phyloP scores from a whole-genome alignment of 371 early-diverging fungal genomes.

The Mucor irregularis region DNA sequence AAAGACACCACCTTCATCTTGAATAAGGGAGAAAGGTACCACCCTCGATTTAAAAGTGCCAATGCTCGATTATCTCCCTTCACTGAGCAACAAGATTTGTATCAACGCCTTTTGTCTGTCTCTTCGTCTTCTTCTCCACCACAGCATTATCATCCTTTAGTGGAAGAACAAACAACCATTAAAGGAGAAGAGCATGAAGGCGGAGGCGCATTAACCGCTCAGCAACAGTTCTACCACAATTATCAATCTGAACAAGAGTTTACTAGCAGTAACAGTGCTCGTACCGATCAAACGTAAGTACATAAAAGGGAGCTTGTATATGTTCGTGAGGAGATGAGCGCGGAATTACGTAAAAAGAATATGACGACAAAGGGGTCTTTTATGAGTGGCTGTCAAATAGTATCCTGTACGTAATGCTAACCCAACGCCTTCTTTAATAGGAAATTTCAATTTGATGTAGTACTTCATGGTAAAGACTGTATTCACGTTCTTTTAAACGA shows the following conservation, averaged over 20 bases:
- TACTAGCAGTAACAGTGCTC: too few species aligned
- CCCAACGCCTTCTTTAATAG: slow-evolving; percentile 4
- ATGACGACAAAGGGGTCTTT: neutral
- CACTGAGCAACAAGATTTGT: slow-evolving; percentile 6
- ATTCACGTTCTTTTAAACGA: too few species aligned
- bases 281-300: too few species aligned
- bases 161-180: neutral
- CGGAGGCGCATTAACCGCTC: neutral
- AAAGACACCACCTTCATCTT: neutral
- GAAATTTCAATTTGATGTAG: slow-evolving; percentile 19
- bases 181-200: neutral
- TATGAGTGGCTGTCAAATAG: neutral
- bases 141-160: neutral
- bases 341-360: too few species aligned
- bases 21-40: slow-evolving; percentile 8
- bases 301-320: too few species aligned
- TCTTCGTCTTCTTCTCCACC: neutral
- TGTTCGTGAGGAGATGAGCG: too few species aligned
- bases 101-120: slow-evolving; percentile 13
- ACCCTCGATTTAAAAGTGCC: slow-evolving; percentile 23
- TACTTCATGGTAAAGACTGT: slow-evolving; percentile 27
- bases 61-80: slow-evolving; percentile 18
- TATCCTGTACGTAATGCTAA: neutral
- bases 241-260: neutral
- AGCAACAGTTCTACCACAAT: neutral